Conservation (phyloP, 2,329 filamentous ascomycete species). For the Ophiobolus disseminans region DNA sequence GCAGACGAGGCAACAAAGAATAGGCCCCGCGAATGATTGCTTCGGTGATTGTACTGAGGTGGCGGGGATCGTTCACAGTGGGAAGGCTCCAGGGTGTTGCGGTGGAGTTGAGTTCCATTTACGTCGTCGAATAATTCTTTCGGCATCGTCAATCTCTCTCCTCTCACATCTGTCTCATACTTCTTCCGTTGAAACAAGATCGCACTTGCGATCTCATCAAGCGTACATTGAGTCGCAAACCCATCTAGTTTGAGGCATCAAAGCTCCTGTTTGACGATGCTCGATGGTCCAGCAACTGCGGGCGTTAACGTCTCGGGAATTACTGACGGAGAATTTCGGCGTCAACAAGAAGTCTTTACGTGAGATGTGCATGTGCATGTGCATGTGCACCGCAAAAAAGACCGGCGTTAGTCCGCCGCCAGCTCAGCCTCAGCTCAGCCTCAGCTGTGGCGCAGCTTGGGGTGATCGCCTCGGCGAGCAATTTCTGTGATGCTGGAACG, state of each 20-base stretch:
- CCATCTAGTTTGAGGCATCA: too few relatives aligned
- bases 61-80: conserved; percentile 37
- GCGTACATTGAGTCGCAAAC: too few relatives aligned
- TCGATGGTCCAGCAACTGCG: too few relatives aligned
- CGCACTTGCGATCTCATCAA: too few relatives aligned
- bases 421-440: conserved; percentile 7
- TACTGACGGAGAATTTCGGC: too few relatives aligned
- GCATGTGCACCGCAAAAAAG: neutral
- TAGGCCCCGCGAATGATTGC: conserved; percentile 40
- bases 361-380: conserved; percentile 3
- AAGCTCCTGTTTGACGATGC: too few relatives aligned
- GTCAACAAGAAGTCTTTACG: neutral
- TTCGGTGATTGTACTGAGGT: conserved; percentile 37
- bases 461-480: neutral
- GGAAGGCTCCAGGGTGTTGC: conserved; percentile 32
- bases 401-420: neutral
- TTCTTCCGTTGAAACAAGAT: too few relatives aligned
- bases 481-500: neutral
- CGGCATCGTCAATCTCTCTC: too few relatives aligned
- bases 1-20: conserved; percentile 36
- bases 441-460: conserved; percentile 6
- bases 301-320: too few relatives aligned
- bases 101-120: too few relatives aligned
- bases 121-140: too few relatives aligned
- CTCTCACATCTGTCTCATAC: too few relatives aligned